Conservation (phyloP, 106 monocot genomes). For the Iris macrosiphon region DNA sequence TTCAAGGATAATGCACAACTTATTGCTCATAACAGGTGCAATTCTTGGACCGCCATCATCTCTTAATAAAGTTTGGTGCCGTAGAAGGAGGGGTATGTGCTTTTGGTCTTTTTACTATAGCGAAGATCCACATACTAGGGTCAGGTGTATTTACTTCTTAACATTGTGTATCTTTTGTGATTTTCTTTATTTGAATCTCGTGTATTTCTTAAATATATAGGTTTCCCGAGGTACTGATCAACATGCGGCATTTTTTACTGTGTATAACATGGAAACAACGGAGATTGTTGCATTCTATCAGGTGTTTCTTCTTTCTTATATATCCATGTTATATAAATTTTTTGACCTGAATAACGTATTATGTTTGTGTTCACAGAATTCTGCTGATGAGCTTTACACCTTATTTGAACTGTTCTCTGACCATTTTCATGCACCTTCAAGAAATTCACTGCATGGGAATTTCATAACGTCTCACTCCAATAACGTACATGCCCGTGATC, state of each 20-base stretch:
- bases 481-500: slow-evolving; percentile 77
- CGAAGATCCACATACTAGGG: too few species aligned
- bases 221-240: slow-evolving; percentile 82
- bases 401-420: slow-evolving; percentile 86
- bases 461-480: slow-evolving; percentile 96
- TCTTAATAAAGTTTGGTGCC: slow-evolving; percentile 98
- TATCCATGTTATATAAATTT: too few species aligned
- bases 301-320: too few species aligned
- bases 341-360: too few species aligned
- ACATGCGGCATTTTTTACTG: slow-evolving; percentile 86
- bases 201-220: slow-evolving; percentile 26
- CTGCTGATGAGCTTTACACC: slow-evolving; percentile 75
- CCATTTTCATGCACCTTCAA: slow-evolving; percentile 80
- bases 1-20: background rate
- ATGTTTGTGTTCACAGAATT: too few species aligned
- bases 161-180: too few species aligned
- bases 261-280: slow-evolving; percentile 97
- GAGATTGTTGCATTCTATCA: slow-evolving; percentile 90
- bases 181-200: too few species aligned
- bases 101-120: slow-evolving; percentile 6
- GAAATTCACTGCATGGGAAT: slow-evolving; percentile 72
- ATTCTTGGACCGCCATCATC: slow-evolving; percentile 93
- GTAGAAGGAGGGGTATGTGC: slow-evolving; percentile 86
- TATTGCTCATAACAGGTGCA: slow-evolving; percentile 54
- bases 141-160: background rate